These are phyloP conservation scores for Hypoxylon subgilvum DNA, from an alignment of 495 filamentous ascomycete genomes.

Conservation along the genomic window DNA sequence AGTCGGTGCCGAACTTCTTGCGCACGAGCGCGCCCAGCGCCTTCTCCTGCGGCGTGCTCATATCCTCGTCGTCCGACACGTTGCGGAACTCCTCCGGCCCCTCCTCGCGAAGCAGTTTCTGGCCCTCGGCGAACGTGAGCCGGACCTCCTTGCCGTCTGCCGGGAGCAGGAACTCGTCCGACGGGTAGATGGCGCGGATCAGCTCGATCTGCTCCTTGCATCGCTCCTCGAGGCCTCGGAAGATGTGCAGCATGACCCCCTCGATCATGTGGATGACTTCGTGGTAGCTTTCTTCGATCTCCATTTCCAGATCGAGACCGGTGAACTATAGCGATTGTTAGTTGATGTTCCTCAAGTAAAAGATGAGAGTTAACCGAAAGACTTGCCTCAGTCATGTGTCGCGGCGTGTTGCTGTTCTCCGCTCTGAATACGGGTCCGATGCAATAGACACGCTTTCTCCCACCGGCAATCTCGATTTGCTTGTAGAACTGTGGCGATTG, in stretches of 20 bases:
- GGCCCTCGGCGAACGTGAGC: constrained; percentile 84
- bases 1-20: constrained; percentile 85
- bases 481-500: constrained; percentile 92
- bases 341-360: background rate
- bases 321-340: constrained; percentile 64
- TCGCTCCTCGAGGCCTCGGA: constrained; percentile 73
- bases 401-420: constrained; percentile 94
- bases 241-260: constrained; percentile 84
- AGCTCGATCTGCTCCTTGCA: constrained; percentile 72
- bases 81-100: constrained; percentile 72
- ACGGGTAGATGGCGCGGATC: constrained; percentile 67
- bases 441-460: constrained; percentile 86
- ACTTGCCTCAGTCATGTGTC: constrained; percentile 84
- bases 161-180: constrained; percentile 55
- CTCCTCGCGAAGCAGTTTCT: constrained; percentile 79
- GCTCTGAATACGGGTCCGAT: constrained; percentile 93
- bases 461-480: constrained; percentile 93
- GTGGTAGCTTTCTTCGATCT: constrained; percentile 84
- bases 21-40: constrained; percentile 84
- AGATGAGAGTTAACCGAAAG: too few relatives aligned
- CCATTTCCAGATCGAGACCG: constrained; percentile 97
- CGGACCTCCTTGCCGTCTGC: constrained; percentile 77
- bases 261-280: constrained; percentile 85
- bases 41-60: constrained; percentile 85
- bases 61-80: constrained; percentile 77